Evolutionary conservation across 1,284 basidiomycete genomes (phyloP).

Genomic region (Cryptococcus sp.): DNA sequence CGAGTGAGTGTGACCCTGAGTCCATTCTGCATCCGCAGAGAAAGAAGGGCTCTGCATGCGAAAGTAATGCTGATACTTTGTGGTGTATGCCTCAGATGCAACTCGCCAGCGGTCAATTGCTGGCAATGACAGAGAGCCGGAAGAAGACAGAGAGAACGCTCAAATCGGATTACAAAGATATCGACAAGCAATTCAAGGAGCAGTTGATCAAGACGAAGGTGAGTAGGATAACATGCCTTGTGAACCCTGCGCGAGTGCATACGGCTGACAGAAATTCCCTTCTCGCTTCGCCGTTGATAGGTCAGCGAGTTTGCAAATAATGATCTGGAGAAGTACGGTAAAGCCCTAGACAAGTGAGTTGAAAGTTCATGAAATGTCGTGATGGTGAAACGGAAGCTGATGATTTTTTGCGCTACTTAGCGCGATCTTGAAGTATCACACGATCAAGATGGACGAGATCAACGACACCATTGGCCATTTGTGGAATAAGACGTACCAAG

Average conservation of each 20-base stretch:
- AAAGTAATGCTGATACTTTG: not conserved
- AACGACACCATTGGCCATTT: slow-evolving; percentile 94
- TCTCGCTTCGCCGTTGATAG: slow-evolving; percentile 52
- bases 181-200: slow-evolving; percentile 80
- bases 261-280: not conserved
- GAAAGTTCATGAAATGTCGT: not conserved
- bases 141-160: slow-evolving; percentile 72
- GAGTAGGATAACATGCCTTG: slow-evolving; percentile 8
- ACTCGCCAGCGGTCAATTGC: slow-evolving; percentile 76
- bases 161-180: slow-evolving; percentile 78
- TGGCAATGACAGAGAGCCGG: slow-evolving; percentile 70
- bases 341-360: slow-evolving; percentile 86
- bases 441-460: slow-evolving; percentile 99
- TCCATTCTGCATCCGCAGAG: not conserved
- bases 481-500: slow-evolving; percentile 99
- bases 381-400: not conserved
- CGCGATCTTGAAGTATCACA: slow-evolving; percentile 97
- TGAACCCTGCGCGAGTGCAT: too few relatives aligned
- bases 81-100: slow-evolving; percentile 63
- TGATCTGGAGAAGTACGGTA: slow-evolving; percentile 95
- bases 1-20: slow-evolving; percentile 59
- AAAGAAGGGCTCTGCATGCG: not conserved
- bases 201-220: slow-evolving; percentile 96
- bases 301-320: slow-evolving; percentile 93
- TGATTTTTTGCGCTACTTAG: slow-evolving; percentile 54